Conservation (phyloP, 1,284 basidiomycete species). For the Malassezia vespertilionis region DNA sequence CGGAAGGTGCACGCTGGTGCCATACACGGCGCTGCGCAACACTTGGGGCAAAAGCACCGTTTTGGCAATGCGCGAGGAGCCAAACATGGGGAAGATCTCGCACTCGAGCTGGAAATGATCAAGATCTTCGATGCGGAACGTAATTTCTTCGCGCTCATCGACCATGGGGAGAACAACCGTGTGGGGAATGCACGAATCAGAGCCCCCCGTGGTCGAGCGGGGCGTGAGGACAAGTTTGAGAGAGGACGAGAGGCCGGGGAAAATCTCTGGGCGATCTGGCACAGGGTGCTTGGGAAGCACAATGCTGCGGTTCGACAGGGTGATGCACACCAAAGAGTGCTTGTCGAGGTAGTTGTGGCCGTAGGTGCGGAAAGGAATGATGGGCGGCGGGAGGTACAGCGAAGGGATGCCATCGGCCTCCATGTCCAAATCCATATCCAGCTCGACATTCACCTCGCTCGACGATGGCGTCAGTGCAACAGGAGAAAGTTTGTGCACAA, state of each 20-base stretch:
- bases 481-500: neutral
- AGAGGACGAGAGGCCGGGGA: conserved; percentile 53
- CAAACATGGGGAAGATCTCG: conserved; percentile 93
- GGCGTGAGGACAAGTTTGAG: conserved; percentile 87
- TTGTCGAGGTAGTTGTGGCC: conserved; percentile 59
- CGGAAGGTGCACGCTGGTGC: conserved; percentile 51
- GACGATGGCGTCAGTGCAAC: neutral
- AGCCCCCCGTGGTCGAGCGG: conserved; percentile 61
- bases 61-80: conserved; percentile 91
- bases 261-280: conserved; percentile 42
- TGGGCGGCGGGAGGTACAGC: conserved; percentile 86
- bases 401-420: conserved; percentile 77
- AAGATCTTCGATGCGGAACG: conserved; percentile 72
- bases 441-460: conserved; percentile 8
- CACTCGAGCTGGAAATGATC: conserved; percentile 74
- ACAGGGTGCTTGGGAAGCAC: conserved; percentile 41
- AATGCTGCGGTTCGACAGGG: conserved; percentile 48
- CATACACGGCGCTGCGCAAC: conserved; percentile 51
- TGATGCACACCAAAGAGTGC: conserved; percentile 73
- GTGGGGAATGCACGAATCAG: conserved; percentile 52
- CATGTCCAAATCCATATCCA: conserved; percentile 34
- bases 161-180: conserved; percentile 63
- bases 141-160: conserved; percentile 69
- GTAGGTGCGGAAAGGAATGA: conserved; percentile 64
- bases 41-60: conserved; percentile 73